phyloP scores from a whole-genome alignment of 768 basidiomycete genomes.

The Suillus sp. region DNA sequence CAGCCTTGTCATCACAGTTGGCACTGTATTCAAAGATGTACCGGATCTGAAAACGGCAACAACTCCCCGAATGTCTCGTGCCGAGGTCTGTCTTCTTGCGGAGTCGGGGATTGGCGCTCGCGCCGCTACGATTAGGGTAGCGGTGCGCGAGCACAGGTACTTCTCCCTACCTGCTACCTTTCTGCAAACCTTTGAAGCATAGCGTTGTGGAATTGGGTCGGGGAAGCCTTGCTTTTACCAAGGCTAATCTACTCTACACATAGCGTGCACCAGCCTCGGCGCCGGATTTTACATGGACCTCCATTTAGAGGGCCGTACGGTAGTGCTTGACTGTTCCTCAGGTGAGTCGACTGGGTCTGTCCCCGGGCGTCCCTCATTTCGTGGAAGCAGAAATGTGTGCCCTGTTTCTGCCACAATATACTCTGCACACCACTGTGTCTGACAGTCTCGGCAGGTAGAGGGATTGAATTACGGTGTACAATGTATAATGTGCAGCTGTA shows the following conservation, averaged over 20 bases:
- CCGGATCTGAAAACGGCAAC: too few relatives aligned
- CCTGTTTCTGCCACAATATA: neutral
- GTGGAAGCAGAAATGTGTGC: neutral
- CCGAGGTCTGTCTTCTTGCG: too few relatives aligned
- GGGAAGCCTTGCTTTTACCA: neutral
- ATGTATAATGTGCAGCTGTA: neutral
- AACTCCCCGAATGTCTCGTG: too few relatives aligned
- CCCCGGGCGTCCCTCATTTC: neutral
- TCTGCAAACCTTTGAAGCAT: too few relatives aligned
- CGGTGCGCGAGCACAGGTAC: too few relatives aligned
- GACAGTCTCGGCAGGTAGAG: neutral
- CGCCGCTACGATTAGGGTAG: too few relatives aligned
- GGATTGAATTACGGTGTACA: neutral
- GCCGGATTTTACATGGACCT: neutral
- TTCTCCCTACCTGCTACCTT: too few relatives aligned
- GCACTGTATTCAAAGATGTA: too few relatives aligned
- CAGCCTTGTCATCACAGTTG: too few relatives aligned
- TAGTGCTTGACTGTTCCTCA: neutral
- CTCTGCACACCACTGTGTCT: neutral
- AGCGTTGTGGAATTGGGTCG: too few relatives aligned
- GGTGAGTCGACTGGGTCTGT: neutral
- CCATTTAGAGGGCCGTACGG: neutral
- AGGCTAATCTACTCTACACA: neutral
- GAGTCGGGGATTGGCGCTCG: too few relatives aligned
- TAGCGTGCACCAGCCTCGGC: neutral